Conservation (phyloP, 768 basidiomycete species). For the Lactifluus rugatus region DNA sequence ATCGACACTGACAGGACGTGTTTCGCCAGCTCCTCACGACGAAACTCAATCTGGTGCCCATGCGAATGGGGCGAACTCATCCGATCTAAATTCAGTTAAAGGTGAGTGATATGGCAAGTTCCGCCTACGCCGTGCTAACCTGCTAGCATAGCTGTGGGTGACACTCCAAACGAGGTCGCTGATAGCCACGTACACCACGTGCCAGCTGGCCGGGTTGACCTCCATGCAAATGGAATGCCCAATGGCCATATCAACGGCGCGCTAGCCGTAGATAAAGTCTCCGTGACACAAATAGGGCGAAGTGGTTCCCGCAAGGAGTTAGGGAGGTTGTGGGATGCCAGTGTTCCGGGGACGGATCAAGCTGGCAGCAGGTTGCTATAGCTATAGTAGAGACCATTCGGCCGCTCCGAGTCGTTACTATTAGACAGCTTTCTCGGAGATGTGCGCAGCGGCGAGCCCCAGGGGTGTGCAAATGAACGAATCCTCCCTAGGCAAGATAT, state of each 20-base stretch:
- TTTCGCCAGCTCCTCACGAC: neutral
- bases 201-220: neutral
- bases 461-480: too few species aligned
- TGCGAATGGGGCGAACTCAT: neutral
- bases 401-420: neutral
- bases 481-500: too few species aligned
- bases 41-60: neutral
- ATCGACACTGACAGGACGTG: neutral
- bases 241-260: neutral
- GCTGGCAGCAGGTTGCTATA: neutral
- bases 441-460: neutral
- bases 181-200: neutral
- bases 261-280: slow-evolving; percentile 1
- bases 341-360: neutral
- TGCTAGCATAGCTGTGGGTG: neutral
- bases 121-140: slow-evolving; percentile 2
- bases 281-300: neutral
- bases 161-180: neutral
- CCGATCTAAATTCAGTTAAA: neutral
- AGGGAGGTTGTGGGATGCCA: neutral
- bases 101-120: slow-evolving; percentile 9
- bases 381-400: neutral
- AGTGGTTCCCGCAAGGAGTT: neutral
- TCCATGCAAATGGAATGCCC: neutral
- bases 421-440: neutral